A percentile compares a stretch with the other conserved stretches of the same genome.
phyloP scores from a whole-genome alignment of 2,329 filamentous ascomycete genomes.

The Xylaria sp. region DNA sequence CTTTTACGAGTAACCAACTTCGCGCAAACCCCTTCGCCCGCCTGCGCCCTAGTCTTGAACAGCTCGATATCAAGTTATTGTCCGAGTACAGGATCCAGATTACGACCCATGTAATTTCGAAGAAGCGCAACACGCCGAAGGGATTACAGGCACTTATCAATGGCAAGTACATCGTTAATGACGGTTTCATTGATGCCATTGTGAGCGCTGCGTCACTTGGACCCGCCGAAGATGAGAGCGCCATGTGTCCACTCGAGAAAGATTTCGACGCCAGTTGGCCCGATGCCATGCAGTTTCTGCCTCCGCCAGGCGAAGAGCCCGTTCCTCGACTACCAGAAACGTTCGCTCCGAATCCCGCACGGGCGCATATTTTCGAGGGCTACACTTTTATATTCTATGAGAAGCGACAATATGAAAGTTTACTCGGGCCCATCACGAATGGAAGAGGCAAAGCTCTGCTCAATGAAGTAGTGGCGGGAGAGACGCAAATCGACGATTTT shows the following conservation, averaged over 20 bases:
- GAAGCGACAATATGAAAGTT: slow-evolving; percentile 64
- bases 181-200: slow-evolving; percentile 68
- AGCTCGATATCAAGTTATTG: slow-evolving; percentile 82
- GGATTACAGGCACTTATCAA: slow-evolving; percentile 82
- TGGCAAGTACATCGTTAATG: slow-evolving; percentile 69
- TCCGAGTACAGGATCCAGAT: slow-evolving; percentile 62
- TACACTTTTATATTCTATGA: slow-evolving; percentile 89
- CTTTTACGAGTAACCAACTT: slow-evolving; percentile 65
- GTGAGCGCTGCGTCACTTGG: slow-evolving; percentile 51
- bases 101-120: slow-evolving; percentile 84
- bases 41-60: slow-evolving; percentile 64
- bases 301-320: slow-evolving; percentile 70
- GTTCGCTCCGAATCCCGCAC: slow-evolving; percentile 63
- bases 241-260: slow-evolving; percentile 58
- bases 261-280: slow-evolving; percentile 82
- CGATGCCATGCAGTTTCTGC: slow-evolving; percentile 63
- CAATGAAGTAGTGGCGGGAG: slow-evolving; percentile 53
- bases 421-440: slow-evolving; percentile 68
- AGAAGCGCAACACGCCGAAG: slow-evolving; percentile 84
- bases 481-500: slow-evolving; percentile 69
- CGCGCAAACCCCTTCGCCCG: slow-evolving; percentile 59
- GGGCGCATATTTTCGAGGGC: slow-evolving; percentile 72
- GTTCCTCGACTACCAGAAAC: slow-evolving; percentile 60
- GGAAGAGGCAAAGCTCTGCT: slow-evolving; percentile 78
- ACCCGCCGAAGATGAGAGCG: slow-evolving; percentile 43